Evolutionary conservation across 23 red algal genomes (phyloP).

Genomic region (Chondrus crispus): DNA sequence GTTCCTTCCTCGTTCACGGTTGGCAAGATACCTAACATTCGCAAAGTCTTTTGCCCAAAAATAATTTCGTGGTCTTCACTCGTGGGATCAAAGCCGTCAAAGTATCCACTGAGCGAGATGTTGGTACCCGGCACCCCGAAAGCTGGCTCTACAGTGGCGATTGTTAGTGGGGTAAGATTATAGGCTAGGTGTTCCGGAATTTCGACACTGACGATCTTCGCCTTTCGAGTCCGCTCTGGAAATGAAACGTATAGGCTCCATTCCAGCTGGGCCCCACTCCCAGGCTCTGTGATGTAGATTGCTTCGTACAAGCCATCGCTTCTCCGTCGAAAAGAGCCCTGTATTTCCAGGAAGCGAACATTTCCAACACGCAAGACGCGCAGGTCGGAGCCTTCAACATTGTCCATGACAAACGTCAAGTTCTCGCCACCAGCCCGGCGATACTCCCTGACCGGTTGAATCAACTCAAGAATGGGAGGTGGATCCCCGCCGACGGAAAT

Average conservation of each 20-base stretch:
- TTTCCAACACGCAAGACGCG: conserved; percentile 13
- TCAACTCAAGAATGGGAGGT: conserved; percentile 27
- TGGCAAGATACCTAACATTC: conserved; percentile 22
- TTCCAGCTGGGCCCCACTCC: conserved; percentile 19
- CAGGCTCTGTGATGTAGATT: conserved; percentile 1
- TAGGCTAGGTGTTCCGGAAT: background rate
- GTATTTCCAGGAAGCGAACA: conserved; percentile 13
- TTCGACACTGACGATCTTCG: background rate
- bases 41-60: conserved; percentile 45
- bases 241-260: background rate
- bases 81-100: conserved; percentile 51
- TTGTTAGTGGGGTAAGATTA: background rate
- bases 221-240: background rate
- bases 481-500: conserved; percentile 47
- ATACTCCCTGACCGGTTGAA: background rate
- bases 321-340: conserved; percentile 19
- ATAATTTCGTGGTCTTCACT: conserved; percentile 5
- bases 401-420: conserved; percentile 23
- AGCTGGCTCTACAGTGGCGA: background rate
- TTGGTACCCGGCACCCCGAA: background rate
- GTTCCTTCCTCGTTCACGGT: conserved; percentile 9
- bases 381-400: background rate
- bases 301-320: conserved; percentile 36
- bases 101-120: conserved; percentile 29
- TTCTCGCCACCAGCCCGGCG: conserved; percentile 34